phyloP scores from a whole-genome alignment of 495 filamentous ascomycete species.

The Xylaria venustula region DNA sequence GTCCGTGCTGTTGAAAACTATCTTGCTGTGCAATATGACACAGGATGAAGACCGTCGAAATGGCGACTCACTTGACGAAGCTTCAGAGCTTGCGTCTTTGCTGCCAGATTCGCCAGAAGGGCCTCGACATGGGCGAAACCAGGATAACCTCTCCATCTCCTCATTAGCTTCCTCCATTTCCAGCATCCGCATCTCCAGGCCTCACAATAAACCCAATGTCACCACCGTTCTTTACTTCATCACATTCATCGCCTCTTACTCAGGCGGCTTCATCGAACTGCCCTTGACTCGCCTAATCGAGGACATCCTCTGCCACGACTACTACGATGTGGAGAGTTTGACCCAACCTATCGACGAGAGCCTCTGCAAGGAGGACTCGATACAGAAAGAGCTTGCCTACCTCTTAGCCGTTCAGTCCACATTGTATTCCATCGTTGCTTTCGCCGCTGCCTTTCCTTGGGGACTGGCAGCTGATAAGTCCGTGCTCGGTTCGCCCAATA shows the following conservation, averaged over 20 bases:
- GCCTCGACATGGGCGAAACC: not conserved
- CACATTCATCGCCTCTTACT: constrained; percentile 11
- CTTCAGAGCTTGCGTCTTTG: constrained; percentile 4
- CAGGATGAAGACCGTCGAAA: not conserved
- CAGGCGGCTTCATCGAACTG: constrained; percentile 15
- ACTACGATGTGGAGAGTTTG: constrained; percentile 22
- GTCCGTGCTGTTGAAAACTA: not conserved
- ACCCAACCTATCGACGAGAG: constrained; percentile 30
- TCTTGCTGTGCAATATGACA: not conserved
- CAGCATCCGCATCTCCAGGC: constrained; percentile 11
- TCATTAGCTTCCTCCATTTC: constrained; percentile 15
- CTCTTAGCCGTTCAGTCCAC: constrained; percentile 27
- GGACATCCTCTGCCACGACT: constrained; percentile 33
- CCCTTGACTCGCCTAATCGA: constrained; percentile 24
- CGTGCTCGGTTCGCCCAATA: not conserved
- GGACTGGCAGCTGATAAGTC: constrained; percentile 28
- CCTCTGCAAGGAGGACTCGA: constrained; percentile 31
- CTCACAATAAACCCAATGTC: not conserved
- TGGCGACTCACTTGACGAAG: not conserved
- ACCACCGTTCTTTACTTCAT: constrained; percentile 21
- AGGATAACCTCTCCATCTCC: not conserved
- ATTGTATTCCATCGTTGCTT: constrained; percentile 18
- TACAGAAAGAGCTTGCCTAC: constrained; percentile 34
- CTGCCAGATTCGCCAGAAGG: not conserved
- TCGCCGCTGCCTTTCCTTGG: constrained; percentile 28